A percentile compares a stretch with the other conserved stretches of the same genome.
phyloP scores from a whole-genome alignment of 768 basidiomycete species.

The Botryobasidium botryosum region DNA sequence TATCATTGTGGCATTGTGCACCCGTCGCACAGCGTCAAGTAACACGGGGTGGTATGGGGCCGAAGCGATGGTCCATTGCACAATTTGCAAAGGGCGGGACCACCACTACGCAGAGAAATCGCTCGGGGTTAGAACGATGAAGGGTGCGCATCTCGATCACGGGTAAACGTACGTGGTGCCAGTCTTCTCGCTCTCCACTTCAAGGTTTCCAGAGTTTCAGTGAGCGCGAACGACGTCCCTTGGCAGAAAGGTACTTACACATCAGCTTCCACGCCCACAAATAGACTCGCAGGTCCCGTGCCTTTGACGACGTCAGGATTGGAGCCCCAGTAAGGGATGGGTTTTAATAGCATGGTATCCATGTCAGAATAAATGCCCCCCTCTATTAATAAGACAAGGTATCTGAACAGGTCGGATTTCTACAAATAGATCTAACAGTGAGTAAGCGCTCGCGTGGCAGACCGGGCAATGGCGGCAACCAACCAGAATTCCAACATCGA shows the following conservation, averaged over 20 bases:
- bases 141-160: background rate
- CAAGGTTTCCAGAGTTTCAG: background rate
- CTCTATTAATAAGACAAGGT: conserved; percentile 7
- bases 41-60: conserved; percentile 25
- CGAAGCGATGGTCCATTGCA: conserved; percentile 28
- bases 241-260: conserved; percentile 15
- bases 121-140: background rate
- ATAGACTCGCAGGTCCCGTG: conserved; percentile 12
- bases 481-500: conserved; percentile 4
- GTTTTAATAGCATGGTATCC: conserved; percentile 21
- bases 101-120: conserved; percentile 15
- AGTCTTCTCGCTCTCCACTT: conserved; percentile 23
- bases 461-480: background rate
- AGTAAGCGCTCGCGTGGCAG: background rate
- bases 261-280: conserved; percentile 29
- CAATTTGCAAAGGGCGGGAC: conserved; percentile 24
- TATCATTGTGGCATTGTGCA: too few species aligned
- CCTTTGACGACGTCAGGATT: conserved; percentile 4
- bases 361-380: conserved; percentile 22
- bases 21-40: conserved; percentile 23
- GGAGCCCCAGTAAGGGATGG: conserved; percentile 19
- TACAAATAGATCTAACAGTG: conserved; percentile 3
- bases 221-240: background rate
- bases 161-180: conserved; percentile 17
- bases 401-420: conserved; percentile 10